A percentile compares a stretch with the other conserved stretches of the same genome.
Evolutionary conservation across 352 stramenopile species (phyloP).

Genomic region (Globisporangium yorkense): DNA sequence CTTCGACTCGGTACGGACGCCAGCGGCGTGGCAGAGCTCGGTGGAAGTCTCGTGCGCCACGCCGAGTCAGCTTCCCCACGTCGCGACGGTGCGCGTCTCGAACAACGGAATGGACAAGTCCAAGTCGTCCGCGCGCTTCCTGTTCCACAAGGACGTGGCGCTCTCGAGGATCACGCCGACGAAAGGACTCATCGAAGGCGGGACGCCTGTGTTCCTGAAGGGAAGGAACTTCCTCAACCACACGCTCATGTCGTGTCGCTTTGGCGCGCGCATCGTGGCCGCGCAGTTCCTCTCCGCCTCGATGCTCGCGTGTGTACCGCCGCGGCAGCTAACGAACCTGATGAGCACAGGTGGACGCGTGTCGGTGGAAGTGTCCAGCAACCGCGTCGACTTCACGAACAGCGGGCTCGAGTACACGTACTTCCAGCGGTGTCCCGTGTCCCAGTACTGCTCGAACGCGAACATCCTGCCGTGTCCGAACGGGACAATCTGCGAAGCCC

Average conservation of each 20-base stretch:
- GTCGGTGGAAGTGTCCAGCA: slow-evolving; percentile 77
- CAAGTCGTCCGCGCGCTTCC: slow-evolving; percentile 33
- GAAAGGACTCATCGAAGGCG: slow-evolving; percentile 65
- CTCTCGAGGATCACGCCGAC: slow-evolving; percentile 72
- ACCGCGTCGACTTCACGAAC: slow-evolving; percentile 79
- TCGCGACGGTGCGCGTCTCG: slow-evolving; percentile 67
- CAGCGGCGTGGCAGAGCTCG: slow-evolving; percentile 42
- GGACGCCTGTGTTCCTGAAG: slow-evolving; percentile 87
- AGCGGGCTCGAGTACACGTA: slow-evolving; percentile 76
- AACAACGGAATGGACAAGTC: slow-evolving; percentile 80
- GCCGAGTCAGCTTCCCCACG: slow-evolving; percentile 49
- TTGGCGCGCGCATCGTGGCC: slow-evolving; percentile 58
- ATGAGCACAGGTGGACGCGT: slow-evolving; percentile 41
- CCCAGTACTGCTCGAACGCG: slow-evolving; percentile 50
- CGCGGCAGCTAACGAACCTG: slow-evolving; percentile 51
- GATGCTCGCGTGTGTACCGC: slow-evolving; percentile 76
- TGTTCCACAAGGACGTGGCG: slow-evolving; percentile 83
- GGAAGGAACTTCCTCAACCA: slow-evolving; percentile 94
- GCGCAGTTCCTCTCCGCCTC: slow-evolving; percentile 79
- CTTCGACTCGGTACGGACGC: slow-evolving; percentile 28
- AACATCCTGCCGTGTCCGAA: slow-evolving; percentile 80
- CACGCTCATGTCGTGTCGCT: slow-evolving; percentile 82
- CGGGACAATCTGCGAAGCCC: slow-evolving; percentile 66
- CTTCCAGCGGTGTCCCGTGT: slow-evolving; percentile 44
- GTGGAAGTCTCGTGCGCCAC: slow-evolving; percentile 51